Percentiles rank a stretch among this genome's conserved stretches.
Evolutionary conservation across 2,329 filamentous ascomycete species (phyloP).

Genomic region (Xylaria polymorpha): DNA sequence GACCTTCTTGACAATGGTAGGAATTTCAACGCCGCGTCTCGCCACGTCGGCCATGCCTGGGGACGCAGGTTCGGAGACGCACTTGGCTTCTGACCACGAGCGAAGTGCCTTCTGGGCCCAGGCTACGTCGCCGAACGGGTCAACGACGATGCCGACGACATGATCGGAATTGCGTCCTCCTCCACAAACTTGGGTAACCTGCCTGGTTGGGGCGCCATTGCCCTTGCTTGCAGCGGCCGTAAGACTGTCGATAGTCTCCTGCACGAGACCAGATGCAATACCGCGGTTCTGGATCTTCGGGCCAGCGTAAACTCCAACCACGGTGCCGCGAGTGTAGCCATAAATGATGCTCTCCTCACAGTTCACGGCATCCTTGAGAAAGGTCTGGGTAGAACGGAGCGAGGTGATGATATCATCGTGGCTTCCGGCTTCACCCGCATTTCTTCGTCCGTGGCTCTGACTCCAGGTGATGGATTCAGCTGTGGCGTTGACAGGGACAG

Average conservation of each 20-base stretch:
- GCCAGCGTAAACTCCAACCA: constrained; percentile 14
- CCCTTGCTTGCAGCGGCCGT: constrained; percentile 6
- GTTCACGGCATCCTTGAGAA: constrained; percentile 16
- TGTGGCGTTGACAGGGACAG: constrained; percentile 9
- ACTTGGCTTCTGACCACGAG: constrained; percentile 16
- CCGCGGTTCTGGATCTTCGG: constrained; percentile 18
- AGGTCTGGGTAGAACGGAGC: constrained; percentile 10
- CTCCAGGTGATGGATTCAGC: constrained; percentile 15
- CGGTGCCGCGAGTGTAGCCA: constrained; percentile 15
- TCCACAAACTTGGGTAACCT: constrained; percentile 15
- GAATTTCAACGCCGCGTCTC: neutral
- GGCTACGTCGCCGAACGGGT: constrained; percentile 13
- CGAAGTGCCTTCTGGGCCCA: constrained; percentile 14
- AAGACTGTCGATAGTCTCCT: constrained; percentile 12
- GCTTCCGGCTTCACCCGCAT: neutral
- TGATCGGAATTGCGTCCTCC: constrained; percentile 11
- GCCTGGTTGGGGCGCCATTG: constrained; percentile 9
- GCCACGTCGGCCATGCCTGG: neutral
- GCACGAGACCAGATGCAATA: constrained; percentile 13
- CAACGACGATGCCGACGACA: constrained; percentile 13
- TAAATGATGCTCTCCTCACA: constrained; percentile 20
- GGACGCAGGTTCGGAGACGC: constrained; percentile 10
- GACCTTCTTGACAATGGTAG: constrained; percentile 4
- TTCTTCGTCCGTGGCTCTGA: constrained; percentile 10
- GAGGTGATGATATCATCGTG: constrained; percentile 8